These are phyloP conservation scores for Mycosphaerelloides madeirae DNA, from an alignment of 2,329 filamentous ascomycete species.

Conservation along the genomic window DNA sequence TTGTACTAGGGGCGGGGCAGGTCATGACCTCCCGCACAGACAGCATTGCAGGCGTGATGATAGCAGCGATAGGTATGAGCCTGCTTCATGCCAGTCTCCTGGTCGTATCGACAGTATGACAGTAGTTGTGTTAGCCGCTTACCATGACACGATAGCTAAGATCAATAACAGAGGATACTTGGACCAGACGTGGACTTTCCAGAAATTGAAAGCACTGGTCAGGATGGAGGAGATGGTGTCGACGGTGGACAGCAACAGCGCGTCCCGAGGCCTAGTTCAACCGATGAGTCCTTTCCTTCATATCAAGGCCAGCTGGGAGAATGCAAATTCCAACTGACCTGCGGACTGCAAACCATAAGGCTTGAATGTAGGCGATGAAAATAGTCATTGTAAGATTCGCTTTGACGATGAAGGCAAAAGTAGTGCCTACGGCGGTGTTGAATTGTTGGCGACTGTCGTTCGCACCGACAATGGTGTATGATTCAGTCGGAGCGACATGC, in stretches of 20 bases:
- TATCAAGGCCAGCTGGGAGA: too few relatives aligned
- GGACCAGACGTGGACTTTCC: neutral
- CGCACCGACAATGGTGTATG: constrained; percentile 1
- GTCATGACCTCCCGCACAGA: constrained; percentile 4
- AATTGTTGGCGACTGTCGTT: constrained; percentile 12
- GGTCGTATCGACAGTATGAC: neutral
- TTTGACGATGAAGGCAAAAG: constrained; percentile 19
- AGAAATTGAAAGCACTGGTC: neutral
- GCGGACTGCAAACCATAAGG: constrained; percentile 11
- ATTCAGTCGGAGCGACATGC: neutral
- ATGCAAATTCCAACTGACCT: too few relatives aligned
- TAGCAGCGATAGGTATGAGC: constrained; percentile 10
- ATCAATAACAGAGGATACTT: neutral
- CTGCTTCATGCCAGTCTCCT: constrained; percentile 1
- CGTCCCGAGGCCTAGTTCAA: too few relatives aligned
- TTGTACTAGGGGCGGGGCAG: neutral
- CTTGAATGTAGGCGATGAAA: constrained; percentile 13
- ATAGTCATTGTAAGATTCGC: constrained; percentile 11
- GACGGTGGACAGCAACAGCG: neutral
- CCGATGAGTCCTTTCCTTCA: too few relatives aligned
- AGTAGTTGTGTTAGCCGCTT: neutral
- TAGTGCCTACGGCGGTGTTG: constrained; percentile 17
- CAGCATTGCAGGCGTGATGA: constrained; percentile 14
- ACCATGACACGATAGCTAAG: constrained; percentile 1
- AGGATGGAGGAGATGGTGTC: constrained; percentile 1